Conservation (phyloP, 1,284 basidiomycete genomes). For the Boletus sp. region DNA sequence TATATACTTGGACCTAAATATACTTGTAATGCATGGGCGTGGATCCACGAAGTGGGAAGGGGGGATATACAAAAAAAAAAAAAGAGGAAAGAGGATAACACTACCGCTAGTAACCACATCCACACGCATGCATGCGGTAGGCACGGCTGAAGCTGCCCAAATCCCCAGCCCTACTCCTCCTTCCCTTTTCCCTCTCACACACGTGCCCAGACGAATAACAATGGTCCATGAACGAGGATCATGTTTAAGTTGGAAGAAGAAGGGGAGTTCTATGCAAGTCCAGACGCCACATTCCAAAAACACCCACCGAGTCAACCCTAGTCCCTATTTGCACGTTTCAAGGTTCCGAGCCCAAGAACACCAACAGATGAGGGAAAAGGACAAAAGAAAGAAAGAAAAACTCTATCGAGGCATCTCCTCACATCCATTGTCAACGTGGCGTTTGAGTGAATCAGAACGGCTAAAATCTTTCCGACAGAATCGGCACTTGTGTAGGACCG, state of each 20-base stretch:
- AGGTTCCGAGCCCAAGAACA: conserved; percentile 14
- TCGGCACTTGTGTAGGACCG: conserved; percentile 59
- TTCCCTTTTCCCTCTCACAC: conserved; percentile 5
- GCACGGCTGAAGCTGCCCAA: neutral
- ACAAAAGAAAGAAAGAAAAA: neutral
- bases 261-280: conserved; percentile 12
- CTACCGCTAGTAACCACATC: neutral
- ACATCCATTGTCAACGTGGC: conserved; percentile 64
- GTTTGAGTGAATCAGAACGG: conserved; percentile 55
- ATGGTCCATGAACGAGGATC: conserved; percentile 16
- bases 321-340: conserved; percentile 15
- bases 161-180: neutral
- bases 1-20: conserved; percentile 21
- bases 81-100: neutral
- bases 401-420: conserved; percentile 49
- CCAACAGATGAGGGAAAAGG: conserved; percentile 1
- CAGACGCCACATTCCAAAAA: conserved; percentile 18
- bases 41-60: neutral
- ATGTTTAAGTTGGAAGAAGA: conserved; percentile 14
- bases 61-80: conserved; percentile 3
- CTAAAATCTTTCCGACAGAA: conserved; percentile 73
- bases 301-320: conserved; percentile 10
- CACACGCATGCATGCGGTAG: conserved; percentile 5
- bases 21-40: conserved; percentile 8
- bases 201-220: conserved; percentile 13